Conservation (phyloP, 2,329 filamentous ascomycete species). For the Microthyrium microscopicum region DNA sequence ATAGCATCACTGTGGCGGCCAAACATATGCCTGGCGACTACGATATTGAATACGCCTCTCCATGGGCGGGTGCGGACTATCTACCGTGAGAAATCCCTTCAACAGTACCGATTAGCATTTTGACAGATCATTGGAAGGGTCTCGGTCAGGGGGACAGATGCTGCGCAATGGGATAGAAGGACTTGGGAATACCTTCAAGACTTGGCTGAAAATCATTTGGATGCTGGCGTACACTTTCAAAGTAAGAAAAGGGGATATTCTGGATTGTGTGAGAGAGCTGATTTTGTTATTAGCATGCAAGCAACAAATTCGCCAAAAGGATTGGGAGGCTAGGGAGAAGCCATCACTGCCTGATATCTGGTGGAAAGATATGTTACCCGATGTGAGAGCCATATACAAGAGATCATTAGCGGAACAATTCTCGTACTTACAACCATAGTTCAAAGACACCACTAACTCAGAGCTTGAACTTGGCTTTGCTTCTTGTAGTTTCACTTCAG, state of each 20-base stretch:
- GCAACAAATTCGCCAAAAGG: neutral
- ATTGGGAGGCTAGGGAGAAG: neutral
- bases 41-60: constrained; percentile 77
- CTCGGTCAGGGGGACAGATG: constrained; percentile 15
- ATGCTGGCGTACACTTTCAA: constrained; percentile 70
- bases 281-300: neutral
- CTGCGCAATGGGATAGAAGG: constrained; percentile 24
- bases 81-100: no score
- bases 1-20: constrained; percentile 54
- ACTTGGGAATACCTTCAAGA: constrained; percentile 28
- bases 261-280: neutral
- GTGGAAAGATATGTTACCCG: constrained; percentile 1
- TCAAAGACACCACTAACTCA: no score
- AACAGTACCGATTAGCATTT: no score
- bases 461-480: constrained; percentile 46
- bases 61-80: constrained; percentile 50
- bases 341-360: neutral
- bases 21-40: constrained; percentile 93
- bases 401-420: no score
- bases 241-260: no score
- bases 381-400: neutral
- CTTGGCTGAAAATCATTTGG: constrained; percentile 44
- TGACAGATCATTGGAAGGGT: no score
- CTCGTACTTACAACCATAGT: no score
- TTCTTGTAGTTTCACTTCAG: constrained; percentile 64